Base-by-base conservation (phyloP, 257 asterid genomes). In the Salvia rosmarinus region DNA sequence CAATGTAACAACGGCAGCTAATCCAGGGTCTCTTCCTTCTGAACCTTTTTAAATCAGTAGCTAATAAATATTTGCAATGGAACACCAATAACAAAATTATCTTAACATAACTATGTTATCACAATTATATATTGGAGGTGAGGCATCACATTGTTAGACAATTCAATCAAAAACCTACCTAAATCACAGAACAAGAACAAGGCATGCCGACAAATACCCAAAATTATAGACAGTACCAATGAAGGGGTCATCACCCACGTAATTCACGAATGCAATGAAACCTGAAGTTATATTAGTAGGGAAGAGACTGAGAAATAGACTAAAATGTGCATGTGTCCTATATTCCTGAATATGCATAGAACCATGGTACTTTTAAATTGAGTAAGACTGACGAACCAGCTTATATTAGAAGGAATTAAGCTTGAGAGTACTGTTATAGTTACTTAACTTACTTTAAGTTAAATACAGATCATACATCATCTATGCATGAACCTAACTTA, bases 1-100 rank as follows among this genome's bases (percentile, higher is more conserved):
- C 83, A 95, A 82, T 77, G 99, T 95, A 73, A 85, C 98, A 73
- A 86, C 43, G 76, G 89, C 95, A 28, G 97, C 93, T 68, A 95
- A 88, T 77, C 90, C 85, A 76, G 97, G 80, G 64, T 95, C 95
- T 78, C 77, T 87, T 72, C 89, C 97, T 82, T 88, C 86, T 0
- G 71, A 73, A 72, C 89, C 97, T 93, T 79, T 67, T 66, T 42
- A 81, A 30, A 56, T 42, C 32, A 65, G 25, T 44, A 67, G 17
- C 66, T 50, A 16, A 46, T 39, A 54, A 64, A 69, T 70, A 23
- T 8, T 55, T 52, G 73, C 65, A 44, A 13, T 52, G 61, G 46
- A 70, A 34, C 42, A 59, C 3, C 58, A n/a, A 47, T 37, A 23
- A 34, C 51, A 20, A 32, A 56, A 40, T 34, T 70, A 21, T 56